Percentiles rank a stretch among this genome's conserved stretches.
phyloP scores from a whole-genome alignment of 1,284 basidiomycete species.

The Fomitiporia mediterranea region DNA sequence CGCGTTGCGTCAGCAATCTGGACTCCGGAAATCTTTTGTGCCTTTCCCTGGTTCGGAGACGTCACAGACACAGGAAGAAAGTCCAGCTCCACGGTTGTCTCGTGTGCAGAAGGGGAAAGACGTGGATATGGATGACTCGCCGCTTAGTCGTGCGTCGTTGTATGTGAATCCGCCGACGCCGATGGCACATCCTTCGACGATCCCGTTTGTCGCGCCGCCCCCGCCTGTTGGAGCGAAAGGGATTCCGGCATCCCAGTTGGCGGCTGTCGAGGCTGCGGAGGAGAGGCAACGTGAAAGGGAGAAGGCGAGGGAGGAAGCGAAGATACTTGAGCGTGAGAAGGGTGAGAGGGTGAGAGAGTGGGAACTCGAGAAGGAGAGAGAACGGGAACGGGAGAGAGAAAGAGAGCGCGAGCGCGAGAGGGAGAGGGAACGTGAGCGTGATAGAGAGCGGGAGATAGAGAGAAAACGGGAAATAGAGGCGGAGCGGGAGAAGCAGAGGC shows the following conservation, averaged over 20 bases:
- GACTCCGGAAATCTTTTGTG: neutral
- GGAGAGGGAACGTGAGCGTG: conserved; percentile 53
- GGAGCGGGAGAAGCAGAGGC: conserved; percentile 4
- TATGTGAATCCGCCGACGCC: conserved; percentile 21
- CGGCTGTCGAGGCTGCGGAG: neutral
- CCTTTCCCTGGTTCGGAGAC: neutral
- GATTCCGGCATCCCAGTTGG: conserved; percentile 1
- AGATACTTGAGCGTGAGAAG: neutral
- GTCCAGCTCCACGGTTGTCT: neutral
- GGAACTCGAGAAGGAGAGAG: conserved; percentile 3
- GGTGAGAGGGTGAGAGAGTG: neutral
- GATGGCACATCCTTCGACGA: conserved; percentile 7
- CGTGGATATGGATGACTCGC: neutral
- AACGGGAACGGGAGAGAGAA: conserved; percentile 4
- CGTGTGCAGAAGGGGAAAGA: conserved; percentile 1
- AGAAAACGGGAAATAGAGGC: conserved; percentile 1
- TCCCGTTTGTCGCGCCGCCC: conserved; percentile 4
- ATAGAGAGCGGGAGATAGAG: conserved; percentile 18
- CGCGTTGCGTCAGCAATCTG: neutral
- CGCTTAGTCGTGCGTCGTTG: conserved; percentile 10
- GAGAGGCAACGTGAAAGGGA: conserved; percentile 6
- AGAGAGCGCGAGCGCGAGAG: conserved; percentile 30
- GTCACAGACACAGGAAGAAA: neutral
- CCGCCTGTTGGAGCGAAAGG: conserved; percentile 3
- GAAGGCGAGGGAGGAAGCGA: neutral